phyloP scores from a whole-genome alignment of 768 basidiomycete species.

The Psilocybe cubensis region DNA sequence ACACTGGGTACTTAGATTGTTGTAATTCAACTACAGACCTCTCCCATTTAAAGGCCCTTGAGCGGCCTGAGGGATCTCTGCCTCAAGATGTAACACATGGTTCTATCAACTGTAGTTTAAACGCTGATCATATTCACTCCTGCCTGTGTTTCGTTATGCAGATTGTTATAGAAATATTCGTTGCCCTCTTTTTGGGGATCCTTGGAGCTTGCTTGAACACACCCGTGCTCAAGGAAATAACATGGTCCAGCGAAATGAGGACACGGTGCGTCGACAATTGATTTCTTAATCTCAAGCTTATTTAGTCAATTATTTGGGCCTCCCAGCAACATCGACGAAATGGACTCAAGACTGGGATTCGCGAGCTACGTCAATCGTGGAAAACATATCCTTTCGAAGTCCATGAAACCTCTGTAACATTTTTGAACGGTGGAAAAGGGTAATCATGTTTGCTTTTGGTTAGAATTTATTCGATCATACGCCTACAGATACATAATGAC shows the following conservation, averaged over 20 bases:
- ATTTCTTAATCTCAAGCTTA: not conserved
- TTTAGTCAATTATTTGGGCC: too few relatives aligned
- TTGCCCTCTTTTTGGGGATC: constrained; percentile 68
- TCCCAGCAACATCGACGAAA: constrained; percentile 70
- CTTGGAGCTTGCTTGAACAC: constrained; percentile 75
- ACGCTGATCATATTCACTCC: not conserved
- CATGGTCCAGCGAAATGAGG: constrained; percentile 90
- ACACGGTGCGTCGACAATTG: constrained; percentile 56
- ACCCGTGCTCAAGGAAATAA: constrained; percentile 75
- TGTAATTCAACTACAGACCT: constrained; percentile 54
- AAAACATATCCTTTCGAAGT: constrained; percentile 38
- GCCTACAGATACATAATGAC: not conserved
- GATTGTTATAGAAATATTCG: constrained; percentile 70
- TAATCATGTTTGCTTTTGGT: not conserved
- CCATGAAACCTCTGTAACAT: not conserved
- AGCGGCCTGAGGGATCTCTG: constrained; percentile 66
- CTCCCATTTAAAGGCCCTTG: constrained; percentile 76
- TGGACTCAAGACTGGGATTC: constrained; percentile 70
- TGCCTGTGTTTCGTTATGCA: constrained; percentile 28
- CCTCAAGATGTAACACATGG: constrained; percentile 58
- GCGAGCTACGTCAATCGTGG: constrained; percentile 67
- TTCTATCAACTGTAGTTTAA: not conserved
- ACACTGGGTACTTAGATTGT: not conserved
- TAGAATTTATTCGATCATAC: not conserved
- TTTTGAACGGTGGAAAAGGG: not conserved